These are phyloP conservation scores for Davidsoniella australis DNA, from an alignment of 2,329 filamentous ascomycete genomes.

Conservation along the genomic window DNA sequence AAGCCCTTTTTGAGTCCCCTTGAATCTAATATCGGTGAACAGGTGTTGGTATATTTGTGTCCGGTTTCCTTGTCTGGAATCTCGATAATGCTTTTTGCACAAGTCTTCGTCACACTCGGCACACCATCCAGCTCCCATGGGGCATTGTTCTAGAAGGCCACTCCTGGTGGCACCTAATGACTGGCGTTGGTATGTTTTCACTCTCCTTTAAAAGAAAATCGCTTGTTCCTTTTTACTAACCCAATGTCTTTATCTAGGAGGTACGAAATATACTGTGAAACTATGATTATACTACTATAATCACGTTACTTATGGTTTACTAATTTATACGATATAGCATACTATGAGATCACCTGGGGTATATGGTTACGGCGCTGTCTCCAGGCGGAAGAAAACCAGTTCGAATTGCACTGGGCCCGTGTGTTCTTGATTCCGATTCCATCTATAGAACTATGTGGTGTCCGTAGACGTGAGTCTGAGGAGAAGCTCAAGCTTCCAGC, in stretches of 20 bases:
- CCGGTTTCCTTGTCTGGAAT: slow-evolving; percentile 62
- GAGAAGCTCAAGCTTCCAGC: not conserved
- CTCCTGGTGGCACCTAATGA: slow-evolving; percentile 59
- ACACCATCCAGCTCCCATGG: slow-evolving; percentile 59
- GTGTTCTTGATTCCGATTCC: slow-evolving; percentile 23
- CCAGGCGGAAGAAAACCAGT: slow-evolving; percentile 56
- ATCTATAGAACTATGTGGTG: slow-evolving; percentile 2
- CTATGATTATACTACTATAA: not conserved
- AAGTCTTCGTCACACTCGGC: slow-evolving; percentile 46
- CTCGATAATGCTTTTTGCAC: slow-evolving; percentile 64
- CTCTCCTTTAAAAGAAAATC: not conserved
- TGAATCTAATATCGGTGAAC: not conserved
- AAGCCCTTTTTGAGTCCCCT: not conserved
- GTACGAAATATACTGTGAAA: not conserved
- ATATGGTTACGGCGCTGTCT: slow-evolving; percentile 66
- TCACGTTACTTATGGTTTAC: not conserved
- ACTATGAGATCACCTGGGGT: slow-evolving; percentile 72
- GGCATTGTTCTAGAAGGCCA: slow-evolving; percentile 48
- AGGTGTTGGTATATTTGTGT: slow-evolving; percentile 55
- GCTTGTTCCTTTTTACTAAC: not conserved
- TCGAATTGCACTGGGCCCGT: slow-evolving; percentile 51
- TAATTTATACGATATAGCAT: slow-evolving; percentile 30
- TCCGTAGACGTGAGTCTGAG: not conserved
- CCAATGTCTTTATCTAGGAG: not conserved
- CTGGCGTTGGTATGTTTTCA: slow-evolving; percentile 41